A percentile compares a stretch with the other conserved stretches of the same genome.
Evolutionary conservation across 352 stramenopile species (phyloP).

Genomic region (Phytophthora citricola): DNA sequence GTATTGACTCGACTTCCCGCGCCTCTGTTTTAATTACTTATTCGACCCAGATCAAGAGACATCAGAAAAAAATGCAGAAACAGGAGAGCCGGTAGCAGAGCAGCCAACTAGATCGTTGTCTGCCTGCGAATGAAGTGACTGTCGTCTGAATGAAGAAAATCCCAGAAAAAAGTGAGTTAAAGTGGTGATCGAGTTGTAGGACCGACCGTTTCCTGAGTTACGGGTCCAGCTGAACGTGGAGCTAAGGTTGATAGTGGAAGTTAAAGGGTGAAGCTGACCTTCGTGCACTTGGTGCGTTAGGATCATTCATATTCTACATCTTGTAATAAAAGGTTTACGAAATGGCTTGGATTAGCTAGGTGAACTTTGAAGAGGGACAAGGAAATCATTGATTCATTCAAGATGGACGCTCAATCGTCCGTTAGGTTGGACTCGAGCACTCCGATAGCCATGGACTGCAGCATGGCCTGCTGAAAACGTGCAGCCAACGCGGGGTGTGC

Average conservation of each 20-base stretch:
- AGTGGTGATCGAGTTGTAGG: constrained; percentile 2
- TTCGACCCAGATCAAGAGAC: constrained; percentile 24
- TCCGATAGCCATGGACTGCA: constrained; percentile 84
- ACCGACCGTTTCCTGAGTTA: constrained; percentile 1
- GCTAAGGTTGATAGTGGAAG: constrained; percentile 1
- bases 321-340: constrained; percentile 44
- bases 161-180: constrained; percentile 23
- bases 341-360: constrained; percentile 3
- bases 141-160: constrained; percentile 43
- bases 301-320: constrained; percentile 46
- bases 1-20: constrained; percentile 28
- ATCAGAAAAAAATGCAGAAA: constrained; percentile 34
- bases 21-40: constrained; percentile 44
- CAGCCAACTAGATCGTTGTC: constrained; percentile 19
- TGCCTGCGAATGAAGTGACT: constrained; percentile 37
- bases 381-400: not conserved
- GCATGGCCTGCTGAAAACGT: constrained; percentile 86
- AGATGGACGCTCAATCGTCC: constrained; percentile 55
- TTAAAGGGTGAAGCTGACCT: constrained; percentile 13
- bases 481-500: constrained; percentile 69
- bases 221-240: constrained; percentile 7
- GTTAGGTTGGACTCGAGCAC: constrained; percentile 88
- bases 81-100: constrained; percentile 32
- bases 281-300: constrained; percentile 20
- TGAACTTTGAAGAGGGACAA: too few species aligned